These are phyloP conservation scores for Penicillium pancosmium DNA, from an alignment of 495 filamentous ascomycete genomes.

Conservation along the genomic window DNA sequence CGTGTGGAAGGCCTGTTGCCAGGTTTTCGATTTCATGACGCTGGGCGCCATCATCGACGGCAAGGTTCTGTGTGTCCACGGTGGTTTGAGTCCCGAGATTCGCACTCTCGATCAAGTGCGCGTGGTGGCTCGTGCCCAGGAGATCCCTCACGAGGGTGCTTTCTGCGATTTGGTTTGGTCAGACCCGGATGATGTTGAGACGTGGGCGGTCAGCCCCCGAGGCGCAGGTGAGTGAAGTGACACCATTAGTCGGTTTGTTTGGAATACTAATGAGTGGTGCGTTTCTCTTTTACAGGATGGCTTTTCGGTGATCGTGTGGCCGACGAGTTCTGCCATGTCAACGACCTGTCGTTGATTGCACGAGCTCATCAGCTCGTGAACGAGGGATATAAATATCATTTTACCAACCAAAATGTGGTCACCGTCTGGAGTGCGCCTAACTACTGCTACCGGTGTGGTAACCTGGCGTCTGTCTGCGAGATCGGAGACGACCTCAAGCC, in stretches of 20 bases:
- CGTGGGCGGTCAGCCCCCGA: slow-evolving; percentile 93
- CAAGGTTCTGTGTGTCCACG: slow-evolving; percentile 95
- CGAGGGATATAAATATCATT: slow-evolving; percentile 98
- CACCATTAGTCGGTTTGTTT: neutral
- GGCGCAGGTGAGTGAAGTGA: slow-evolving; percentile 64
- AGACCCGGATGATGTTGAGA: slow-evolving; percentile 97
- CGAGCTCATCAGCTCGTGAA: slow-evolving; percentile 97
- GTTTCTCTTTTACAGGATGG: slow-evolving; percentile 60
- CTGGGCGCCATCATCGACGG: slow-evolving; percentile 96
- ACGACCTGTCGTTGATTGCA: slow-evolving; percentile 91
- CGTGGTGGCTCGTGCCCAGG: slow-evolving; percentile 95
- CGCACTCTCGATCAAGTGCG: slow-evolving; percentile 94
- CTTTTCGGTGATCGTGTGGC: slow-evolving; percentile 96
- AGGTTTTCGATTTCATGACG: slow-evolving; percentile 97
- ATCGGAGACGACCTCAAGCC: slow-evolving; percentile 82
- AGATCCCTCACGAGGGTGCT: slow-evolving; percentile 97
- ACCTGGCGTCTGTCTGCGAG: slow-evolving; percentile 96
- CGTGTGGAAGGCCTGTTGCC: slow-evolving; percentile 98
- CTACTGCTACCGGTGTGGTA: slow-evolving; percentile 98
- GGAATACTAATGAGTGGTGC: neutral
- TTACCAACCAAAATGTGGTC: slow-evolving; percentile 93
- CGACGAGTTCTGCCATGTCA: slow-evolving; percentile 99
- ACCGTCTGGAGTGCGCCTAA: slow-evolving; percentile 99
- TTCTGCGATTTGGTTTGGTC: slow-evolving; percentile 99
- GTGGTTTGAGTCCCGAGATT: slow-evolving; percentile 95